Percentiles rank a stretch among this genome's conserved stretches.
These are phyloP conservation scores for Ophiostoma ips DNA, from an alignment of 2,329 filamentous ascomycete genomes.

Conservation along the genomic window DNA sequence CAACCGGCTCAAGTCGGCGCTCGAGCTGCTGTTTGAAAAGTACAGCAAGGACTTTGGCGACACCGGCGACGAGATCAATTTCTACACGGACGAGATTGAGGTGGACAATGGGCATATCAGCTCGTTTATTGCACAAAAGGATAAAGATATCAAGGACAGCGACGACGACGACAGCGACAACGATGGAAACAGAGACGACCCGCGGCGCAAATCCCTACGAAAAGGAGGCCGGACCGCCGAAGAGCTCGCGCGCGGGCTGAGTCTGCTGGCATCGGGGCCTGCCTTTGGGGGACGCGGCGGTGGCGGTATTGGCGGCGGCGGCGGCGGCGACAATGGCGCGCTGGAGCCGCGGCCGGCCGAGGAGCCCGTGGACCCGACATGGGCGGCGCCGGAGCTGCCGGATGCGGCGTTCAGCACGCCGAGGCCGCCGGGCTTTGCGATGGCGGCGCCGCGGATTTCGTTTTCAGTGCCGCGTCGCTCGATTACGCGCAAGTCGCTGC, in stretches of 20 bases:
- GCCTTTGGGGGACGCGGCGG: too few species aligned
- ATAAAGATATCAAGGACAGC: too few species aligned
- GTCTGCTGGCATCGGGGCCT: not conserved
- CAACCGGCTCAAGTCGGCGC: conserved; percentile 61
- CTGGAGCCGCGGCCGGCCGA: not conserved
- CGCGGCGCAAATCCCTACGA: conserved; percentile 7
- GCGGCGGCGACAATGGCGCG: not conserved
- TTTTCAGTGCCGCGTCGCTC: not conserved
- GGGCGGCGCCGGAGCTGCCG: conserved; percentile 25
- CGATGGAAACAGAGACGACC: not conserved
- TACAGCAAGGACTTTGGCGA: conserved; percentile 73
- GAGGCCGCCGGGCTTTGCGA: not conserved
- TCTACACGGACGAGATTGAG: conserved; percentile 67
- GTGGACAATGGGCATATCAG: conserved; percentile 80
- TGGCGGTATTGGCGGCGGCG: too few species aligned
- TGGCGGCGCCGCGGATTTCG: not conserved
- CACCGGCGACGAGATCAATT: conserved; percentile 79
- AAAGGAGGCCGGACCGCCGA: conserved; percentile 6
- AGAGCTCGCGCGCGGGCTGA: not conserved
- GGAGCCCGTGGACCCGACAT: conserved; percentile 21
- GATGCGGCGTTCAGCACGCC: conserved; percentile 11
- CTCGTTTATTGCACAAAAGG: conserved; percentile 24
- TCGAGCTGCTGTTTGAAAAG: conserved; percentile 81
- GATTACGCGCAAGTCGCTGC: conserved; percentile 4
- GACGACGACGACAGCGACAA: conserved; percentile 14